Base-by-base conservation (phyloP, 805 yeast species). In the Yamadazyma endophytica region DNA sequence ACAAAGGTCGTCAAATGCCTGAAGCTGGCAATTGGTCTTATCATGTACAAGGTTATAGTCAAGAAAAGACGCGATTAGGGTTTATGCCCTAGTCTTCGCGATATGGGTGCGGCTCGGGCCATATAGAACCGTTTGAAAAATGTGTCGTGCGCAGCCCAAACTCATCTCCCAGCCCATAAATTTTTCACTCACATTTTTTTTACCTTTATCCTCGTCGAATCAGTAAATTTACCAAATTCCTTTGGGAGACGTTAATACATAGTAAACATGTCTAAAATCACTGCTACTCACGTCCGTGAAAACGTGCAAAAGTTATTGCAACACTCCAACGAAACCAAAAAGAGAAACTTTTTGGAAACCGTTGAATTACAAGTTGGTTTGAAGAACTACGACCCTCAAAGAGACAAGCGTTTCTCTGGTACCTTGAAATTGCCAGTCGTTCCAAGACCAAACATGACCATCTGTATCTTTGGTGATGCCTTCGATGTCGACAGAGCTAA, bases 331-430 rank as follows among this genome's bases (percentile, higher is more conserved):
- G 92, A 84, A 73, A 82, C 90, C 76, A 92, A 92, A 86, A 90
- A 92, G 96, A 89, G 99, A 83, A 92, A 92, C 95, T 92, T 92
- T 79, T 84, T 90, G 75, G 99, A 92, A 83, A 90, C 99, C 72
- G 89, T 92, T 62, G 99, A 92, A 79, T 80, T 92, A 68, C 98
- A 92, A 79, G 95, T 92, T 65, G 98, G 98, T 73, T 82, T 92
- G 61, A 92, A 92, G 89, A 92, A 92, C 95, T 92, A 92, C 76
- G 99, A 92, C 72, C 97, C 99, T 68, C 98, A 92, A 80, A 89
- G 98, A 86, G 99, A 92, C 77, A 92, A 92, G 89, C 97, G 99
- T 88, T 92, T 92, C 97, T 90, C 97, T 69, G 99, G 99, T 77
- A 65, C 97, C 66, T 82, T 92, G 76, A 92, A 82, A 77, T 79